A percentile compares a stretch with the other conserved stretches of the same genome.
Conservation (phyloP, 768 basidiomycete genomes). For the Pleurotus eryngii region DNA sequence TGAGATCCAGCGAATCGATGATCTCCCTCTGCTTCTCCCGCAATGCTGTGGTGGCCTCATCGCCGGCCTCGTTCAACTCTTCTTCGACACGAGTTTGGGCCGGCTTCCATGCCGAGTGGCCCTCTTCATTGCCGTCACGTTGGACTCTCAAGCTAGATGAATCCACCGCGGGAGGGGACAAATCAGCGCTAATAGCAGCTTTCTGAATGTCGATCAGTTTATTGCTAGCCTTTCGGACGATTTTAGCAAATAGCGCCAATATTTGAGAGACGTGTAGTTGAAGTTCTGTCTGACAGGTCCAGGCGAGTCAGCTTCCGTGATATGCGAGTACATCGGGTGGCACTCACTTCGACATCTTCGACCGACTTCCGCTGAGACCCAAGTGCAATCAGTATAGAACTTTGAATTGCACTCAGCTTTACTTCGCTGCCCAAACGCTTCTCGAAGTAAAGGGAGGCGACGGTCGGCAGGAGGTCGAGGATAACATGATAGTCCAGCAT, state of each 20-base stretch:
- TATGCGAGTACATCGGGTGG: background rate
- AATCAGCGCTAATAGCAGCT: conserved; percentile 63
- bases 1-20: conserved; percentile 84
- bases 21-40: conserved; percentile 81
- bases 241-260: conserved; percentile 88
- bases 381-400: conserved; percentile 84
- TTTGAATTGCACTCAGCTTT: conserved; percentile 82
- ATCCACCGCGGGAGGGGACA: conserved; percentile 41
- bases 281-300: conserved; percentile 59
- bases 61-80: conserved; percentile 77
- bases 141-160: conserved; percentile 12
- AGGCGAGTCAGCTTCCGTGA: background rate
- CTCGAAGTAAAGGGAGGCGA: conserved; percentile 85
- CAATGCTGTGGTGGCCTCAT: conserved; percentile 62
- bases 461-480: conserved; percentile 81
- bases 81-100: conserved; percentile 49
- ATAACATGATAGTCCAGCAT: conserved; percentile 97
- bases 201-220: conserved; percentile 76
- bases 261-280: conserved; percentile 82
- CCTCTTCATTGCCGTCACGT: conserved; percentile 14
- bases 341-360: conserved; percentile 78
- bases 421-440: conserved; percentile 62
- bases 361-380: conserved; percentile 87
- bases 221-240: conserved; percentile 81
- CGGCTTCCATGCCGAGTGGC: conserved; percentile 37